Evolutionary conservation across 164 flowering plant genomes (phyloP).

Genomic region (Houttuynia cordata): DNA sequence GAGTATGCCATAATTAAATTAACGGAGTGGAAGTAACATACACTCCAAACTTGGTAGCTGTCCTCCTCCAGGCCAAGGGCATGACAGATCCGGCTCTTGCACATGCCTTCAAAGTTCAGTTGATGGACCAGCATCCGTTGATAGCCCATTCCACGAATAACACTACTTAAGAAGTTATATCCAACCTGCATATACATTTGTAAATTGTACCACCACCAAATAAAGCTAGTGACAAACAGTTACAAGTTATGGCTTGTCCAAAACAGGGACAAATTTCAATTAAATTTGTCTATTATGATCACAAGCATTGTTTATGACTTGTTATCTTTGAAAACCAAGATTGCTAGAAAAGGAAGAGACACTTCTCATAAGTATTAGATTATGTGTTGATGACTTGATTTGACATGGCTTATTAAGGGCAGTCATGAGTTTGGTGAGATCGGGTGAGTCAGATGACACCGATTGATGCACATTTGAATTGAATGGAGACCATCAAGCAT

Average conservation of each 20-base stretch:
- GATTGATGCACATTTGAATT: background rate
- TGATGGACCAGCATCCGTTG: background rate
- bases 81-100: background rate
- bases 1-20: too few relatives aligned
- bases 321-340: too few relatives aligned
- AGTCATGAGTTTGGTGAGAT: background rate
- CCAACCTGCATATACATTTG: too few relatives aligned
- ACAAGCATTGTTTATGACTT: too few relatives aligned
- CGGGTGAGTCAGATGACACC: constrained; percentile 1
- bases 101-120: background rate
- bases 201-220: too few relatives aligned
- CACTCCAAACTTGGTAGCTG: background rate
- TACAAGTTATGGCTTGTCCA: too few relatives aligned
- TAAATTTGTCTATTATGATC: too few relatives aligned
- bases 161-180: too few relatives aligned
- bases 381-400: background rate
- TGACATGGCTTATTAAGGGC: background rate
- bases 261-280: too few relatives aligned
- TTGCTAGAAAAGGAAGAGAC: background rate
- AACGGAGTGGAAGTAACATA: background rate
- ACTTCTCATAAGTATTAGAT: background rate
- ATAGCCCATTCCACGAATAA: background rate
- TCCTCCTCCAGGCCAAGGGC: background rate
- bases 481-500: background rate
- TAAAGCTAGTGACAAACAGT: too few relatives aligned